phyloP scores from a whole-genome alignment of 495 filamentous ascomycete genomes.

The Cairneyella variabilis region DNA sequence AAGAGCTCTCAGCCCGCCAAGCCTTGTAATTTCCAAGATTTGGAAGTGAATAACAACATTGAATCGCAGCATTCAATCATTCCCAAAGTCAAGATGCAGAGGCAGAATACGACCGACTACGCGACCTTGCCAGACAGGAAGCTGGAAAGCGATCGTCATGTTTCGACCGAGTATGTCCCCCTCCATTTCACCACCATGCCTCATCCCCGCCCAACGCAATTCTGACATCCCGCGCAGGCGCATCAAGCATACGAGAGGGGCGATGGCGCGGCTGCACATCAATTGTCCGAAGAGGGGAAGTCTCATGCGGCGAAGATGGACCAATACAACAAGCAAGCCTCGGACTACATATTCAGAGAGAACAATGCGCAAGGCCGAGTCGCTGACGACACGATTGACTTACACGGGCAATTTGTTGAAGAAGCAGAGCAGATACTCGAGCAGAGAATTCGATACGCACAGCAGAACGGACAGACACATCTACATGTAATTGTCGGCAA shows the following conservation, averaged over 20 bases:
- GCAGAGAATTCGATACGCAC: slow-evolving; percentile 72
- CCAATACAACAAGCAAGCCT: slow-evolving; percentile 80
- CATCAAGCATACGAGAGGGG: slow-evolving; percentile 76
- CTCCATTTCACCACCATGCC: background rate
- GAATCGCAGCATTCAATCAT: slow-evolving; percentile 74
- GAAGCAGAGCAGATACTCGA: slow-evolving; percentile 90
- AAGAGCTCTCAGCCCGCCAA: background rate
- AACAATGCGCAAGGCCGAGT: slow-evolving; percentile 77
- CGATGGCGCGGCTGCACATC: slow-evolving; percentile 74
- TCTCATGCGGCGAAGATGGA: slow-evolving; percentile 73
- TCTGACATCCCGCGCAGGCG: slow-evolving; percentile 42
- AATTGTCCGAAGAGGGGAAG: slow-evolving; percentile 81
- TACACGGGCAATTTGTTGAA: slow-evolving; percentile 90
- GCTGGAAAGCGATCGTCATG: slow-evolving; percentile 69
- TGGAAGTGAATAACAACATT: slow-evolving; percentile 1
- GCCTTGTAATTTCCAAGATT: background rate
- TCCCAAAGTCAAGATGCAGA: slow-evolving; percentile 61
- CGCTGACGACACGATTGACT: slow-evolving; percentile 78
- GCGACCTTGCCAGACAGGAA: slow-evolving; percentile 75
- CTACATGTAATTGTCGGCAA: slow-evolving; percentile 92
- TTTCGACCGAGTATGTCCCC: slow-evolving; percentile 58
- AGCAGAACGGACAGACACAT: slow-evolving; percentile 65
- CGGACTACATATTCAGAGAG: slow-evolving; percentile 89
- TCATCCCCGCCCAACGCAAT: background rate
- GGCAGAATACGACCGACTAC: slow-evolving; percentile 87